Percentiles rank a stretch among this genome's conserved stretches.
Evolutionary conservation across 2,329 filamentous ascomycete species (phyloP).

Genomic region (Xylaria sp.): DNA sequence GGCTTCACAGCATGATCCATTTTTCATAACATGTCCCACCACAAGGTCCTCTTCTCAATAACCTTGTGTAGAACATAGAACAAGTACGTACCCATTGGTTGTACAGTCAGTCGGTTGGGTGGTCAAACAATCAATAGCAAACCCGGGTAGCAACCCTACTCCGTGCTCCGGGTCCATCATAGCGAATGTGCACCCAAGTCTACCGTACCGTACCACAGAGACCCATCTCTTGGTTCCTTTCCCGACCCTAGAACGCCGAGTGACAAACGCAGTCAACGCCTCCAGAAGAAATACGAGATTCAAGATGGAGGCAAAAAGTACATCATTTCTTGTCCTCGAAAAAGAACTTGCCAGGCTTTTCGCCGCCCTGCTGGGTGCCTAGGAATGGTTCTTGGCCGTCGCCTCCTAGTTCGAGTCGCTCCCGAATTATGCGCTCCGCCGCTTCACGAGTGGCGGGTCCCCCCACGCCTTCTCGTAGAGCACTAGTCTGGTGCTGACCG

Average conservation of each 20-base stretch:
- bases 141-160: constrained; percentile 15
- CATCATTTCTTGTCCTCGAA: constrained; percentile 63
- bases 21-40: background rate
- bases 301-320: background rate
- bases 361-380: constrained; percentile 57
- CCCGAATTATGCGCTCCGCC: constrained; percentile 72
- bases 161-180: constrained; percentile 29
- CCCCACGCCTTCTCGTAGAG: constrained; percentile 50
- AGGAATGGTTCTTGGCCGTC: constrained; percentile 56
- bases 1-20: background rate
- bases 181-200: constrained; percentile 21
- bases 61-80: constrained; percentile 6
- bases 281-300: background rate
- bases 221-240: constrained; percentile 9
- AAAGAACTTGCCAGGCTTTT: constrained; percentile 66
- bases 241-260: constrained; percentile 12
- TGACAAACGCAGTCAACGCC: background rate
- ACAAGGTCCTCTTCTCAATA: background rate
- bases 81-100: background rate
- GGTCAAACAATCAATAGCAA: constrained; percentile 4
- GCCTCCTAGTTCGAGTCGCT: constrained; percentile 65
- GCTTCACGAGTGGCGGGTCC: constrained; percentile 58
- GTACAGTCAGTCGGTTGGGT: constrained; percentile 4
- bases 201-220: constrained; percentile 1
- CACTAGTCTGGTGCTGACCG: constrained; percentile 52